These are phyloP conservation scores for Albugo candida DNA, from an alignment of 352 stramenopile genomes.

Conservation along the genomic window DNA sequence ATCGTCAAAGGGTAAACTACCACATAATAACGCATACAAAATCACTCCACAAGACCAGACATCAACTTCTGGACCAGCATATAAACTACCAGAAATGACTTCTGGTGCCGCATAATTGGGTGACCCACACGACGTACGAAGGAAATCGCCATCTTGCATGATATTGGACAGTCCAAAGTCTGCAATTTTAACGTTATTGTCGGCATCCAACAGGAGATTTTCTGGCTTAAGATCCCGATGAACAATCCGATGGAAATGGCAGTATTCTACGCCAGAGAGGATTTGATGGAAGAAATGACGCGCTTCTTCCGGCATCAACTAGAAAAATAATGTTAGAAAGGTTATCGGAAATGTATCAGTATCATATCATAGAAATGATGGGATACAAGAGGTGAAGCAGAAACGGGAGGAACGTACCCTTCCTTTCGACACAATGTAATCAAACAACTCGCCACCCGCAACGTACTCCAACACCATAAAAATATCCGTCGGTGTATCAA, in stretches of 20 bases:
- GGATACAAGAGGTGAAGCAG: not conserved
- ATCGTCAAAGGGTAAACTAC: constrained; percentile 96
- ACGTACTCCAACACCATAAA: constrained; percentile 92
- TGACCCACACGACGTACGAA: constrained; percentile 93
- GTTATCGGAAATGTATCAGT: not conserved
- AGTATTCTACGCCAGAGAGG: constrained; percentile 98
- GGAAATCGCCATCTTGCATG: constrained; percentile 97
- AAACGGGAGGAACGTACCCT: constrained; percentile 19
- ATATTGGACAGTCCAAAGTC: constrained; percentile 99
- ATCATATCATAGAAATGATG: not conserved
- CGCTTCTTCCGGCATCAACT: constrained; percentile 92
- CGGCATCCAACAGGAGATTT: constrained; percentile 93
- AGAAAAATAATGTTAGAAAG: constrained; percentile 6
- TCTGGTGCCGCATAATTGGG: constrained; percentile 99
- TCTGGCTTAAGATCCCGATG: constrained; percentile 97
- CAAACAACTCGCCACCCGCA: constrained; percentile 88
- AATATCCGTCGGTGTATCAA: constrained; percentile 98
- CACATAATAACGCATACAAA: constrained; percentile 96
- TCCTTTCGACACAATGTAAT: constrained; percentile 99
- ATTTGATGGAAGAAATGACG: constrained; percentile 98
- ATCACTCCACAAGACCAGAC: constrained; percentile 99
- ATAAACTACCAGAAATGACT: constrained; percentile 96
- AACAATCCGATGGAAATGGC: constrained; percentile 98
- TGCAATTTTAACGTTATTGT: constrained; percentile 99
- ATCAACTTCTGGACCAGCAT: constrained; percentile 96